Evolutionary conservation across 1,139 yeast genomes (phyloP), one percentile per base, ranked within the genome.

Genomic region (Saccharomyces hybrid): DNA sequence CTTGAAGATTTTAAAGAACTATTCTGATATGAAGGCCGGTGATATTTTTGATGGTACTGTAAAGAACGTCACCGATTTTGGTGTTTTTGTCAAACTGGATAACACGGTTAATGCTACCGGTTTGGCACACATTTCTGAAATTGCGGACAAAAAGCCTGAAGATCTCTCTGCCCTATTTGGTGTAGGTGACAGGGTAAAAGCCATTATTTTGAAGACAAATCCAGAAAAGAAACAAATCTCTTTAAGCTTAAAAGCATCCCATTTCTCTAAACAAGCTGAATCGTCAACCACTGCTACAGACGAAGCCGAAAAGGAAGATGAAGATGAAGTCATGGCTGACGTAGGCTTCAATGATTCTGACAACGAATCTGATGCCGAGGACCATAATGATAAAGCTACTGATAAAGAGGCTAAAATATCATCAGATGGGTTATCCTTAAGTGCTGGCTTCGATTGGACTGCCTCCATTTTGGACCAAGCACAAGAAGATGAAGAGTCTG

Each of bases 121-220:
- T 55, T 79, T 93, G 61, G 91, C 96, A 64, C 98, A 93, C 69
- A 84, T 79, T 59, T 79, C 93, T 41, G 86, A 93, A 71, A 85
- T 93, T 56, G 85, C 97, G 20, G 97, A 91, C 62, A 75, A 75
- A 51, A 73, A 79, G 51, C 78, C 88, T 32, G 74, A 73, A 46
- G 77, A 81, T 57, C 60, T 80, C 46, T 61, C 73, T 25, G 75
- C 82, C 20, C 77, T 91, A 58, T 90, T 91, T 70, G 84, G 87
- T 53, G 88, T 83, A 64, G 97, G 97, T 60, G 97, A 91, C 69
- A 78, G 87, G 60, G 97, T 91, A 48, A 88, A 88, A 73, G 95
- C 88, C 47, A 86, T 85, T 73, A 76, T 93, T 38, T 75, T 91
- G 63, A 20, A 20, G 23, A 20, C 23, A 20, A 20, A 20, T 20